Percentiles rank a stretch among this genome's conserved stretches.
Evolutionary conservation across 1,284 basidiomycete species (phyloP).

Genomic region (Athelia sp.): DNA sequence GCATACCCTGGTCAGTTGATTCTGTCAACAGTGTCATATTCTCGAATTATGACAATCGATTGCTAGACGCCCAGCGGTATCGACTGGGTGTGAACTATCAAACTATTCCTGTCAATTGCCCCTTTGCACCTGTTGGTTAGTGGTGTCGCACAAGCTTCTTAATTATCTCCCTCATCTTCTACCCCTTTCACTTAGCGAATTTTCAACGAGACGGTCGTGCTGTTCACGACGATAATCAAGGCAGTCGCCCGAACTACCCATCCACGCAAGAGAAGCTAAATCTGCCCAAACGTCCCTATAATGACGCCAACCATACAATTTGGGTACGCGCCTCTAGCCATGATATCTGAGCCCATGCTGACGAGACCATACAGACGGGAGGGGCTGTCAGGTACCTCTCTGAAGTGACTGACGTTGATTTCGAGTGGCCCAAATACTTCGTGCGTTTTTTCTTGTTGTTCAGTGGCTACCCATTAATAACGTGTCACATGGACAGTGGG

Average conservation of each 20-base stretch:
- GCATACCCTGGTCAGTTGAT: slow-evolving; percentile 61
- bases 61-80: slow-evolving; percentile 87
- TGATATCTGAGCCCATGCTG: background rate
- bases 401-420: slow-evolving; percentile 33
- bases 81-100: slow-evolving; percentile 84
- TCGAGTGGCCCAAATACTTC: slow-evolving; percentile 37
- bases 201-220: slow-evolving; percentile 75
- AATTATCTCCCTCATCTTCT: slow-evolving; percentile 3
- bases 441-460: too few relatives aligned
- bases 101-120: slow-evolving; percentile 88
- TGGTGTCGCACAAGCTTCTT: background rate
- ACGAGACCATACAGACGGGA: slow-evolving; percentile 14
- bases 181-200: slow-evolving; percentile 45
- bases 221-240: slow-evolving; percentile 74
- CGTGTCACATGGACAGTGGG: too few relatives aligned
- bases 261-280: slow-evolving; percentile 5
- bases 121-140: slow-evolving; percentile 50
- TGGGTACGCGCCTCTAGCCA: slow-evolving; percentile 16
- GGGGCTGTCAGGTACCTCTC: slow-evolving; percentile 26
- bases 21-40: background rate
- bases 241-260: slow-evolving; percentile 78
- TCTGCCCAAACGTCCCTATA: slow-evolving; percentile 29
- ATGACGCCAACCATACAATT: slow-evolving; percentile 29
- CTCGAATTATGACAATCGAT: too few relatives aligned
- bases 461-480: too few relatives aligned